Evolutionary conservation across 169 alveolate genomes (phyloP), one percentile per base, ranked within the genome.

Genomic region (Amoebophrya sp.): DNA sequence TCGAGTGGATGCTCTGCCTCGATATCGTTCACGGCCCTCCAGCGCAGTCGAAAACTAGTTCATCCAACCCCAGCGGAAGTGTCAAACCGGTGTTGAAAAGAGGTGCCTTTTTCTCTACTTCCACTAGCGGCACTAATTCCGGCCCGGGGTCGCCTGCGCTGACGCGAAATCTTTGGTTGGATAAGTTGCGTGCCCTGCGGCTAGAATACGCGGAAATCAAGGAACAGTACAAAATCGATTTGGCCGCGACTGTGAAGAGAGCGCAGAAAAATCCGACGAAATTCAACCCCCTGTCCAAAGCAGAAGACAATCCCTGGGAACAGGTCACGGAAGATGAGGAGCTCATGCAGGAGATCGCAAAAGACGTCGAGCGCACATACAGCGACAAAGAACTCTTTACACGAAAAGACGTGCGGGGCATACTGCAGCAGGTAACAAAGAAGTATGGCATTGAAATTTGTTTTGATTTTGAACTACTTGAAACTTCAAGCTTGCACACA

Each of bases 241-340:
- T 66, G 83, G 35, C 83, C 83, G 35, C 83, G 35, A 66, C 83
- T 0, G 29, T 66, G 83, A 66, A 66, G 32, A 2, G 83, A 25
- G 83, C 83, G 83, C 83, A 66, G 18, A 66, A 66, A 25, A 66
- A 66, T 25, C 83, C 83, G 35, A 66, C 12, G 32, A 66, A 66
- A 25, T 66, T 66, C 83, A 66, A 66, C 32, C 83, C 83, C 10
- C 18, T 66, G 83, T 66, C 83, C 35, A 66, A 66, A 25, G 83
- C 83, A 3, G 83, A 66, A n/a, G 83, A 66, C 83, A 66, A 66
- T 25, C 83, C 83, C 83, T 66, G 83, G 83, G 83, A 66, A 7
- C 83, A 66, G 32, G 83, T n/a, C 32, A 25, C 35, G 32, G 83
- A 66, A 25, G 83, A 66, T 25, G 83, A 66, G 83, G 83, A 66